These are phyloP conservation scores for Monascus purpureus DNA, from an alignment of 495 filamentous ascomycete genomes.

Conservation along the genomic window DNA sequence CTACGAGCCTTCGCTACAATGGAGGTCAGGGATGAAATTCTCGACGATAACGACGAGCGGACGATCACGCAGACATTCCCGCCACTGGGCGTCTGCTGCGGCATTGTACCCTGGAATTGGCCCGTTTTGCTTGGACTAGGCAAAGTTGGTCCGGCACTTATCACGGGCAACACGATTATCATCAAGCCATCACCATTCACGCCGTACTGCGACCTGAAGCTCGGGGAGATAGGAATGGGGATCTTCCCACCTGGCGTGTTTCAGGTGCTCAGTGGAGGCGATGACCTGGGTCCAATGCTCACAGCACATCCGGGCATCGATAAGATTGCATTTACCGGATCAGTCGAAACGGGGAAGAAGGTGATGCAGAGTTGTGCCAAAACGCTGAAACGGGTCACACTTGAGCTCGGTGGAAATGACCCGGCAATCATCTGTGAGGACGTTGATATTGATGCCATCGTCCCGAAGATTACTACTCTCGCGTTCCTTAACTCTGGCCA, in stretches of 20 bases:
- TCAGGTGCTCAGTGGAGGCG: constrained; percentile 52
- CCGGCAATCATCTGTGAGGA: constrained; percentile 50
- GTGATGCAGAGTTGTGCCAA: constrained; percentile 46
- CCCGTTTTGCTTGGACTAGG: no score
- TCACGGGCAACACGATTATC: no score
- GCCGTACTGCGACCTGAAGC: no score
- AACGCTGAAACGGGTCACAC: constrained; percentile 46
- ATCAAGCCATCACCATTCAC: no score
- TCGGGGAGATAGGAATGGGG: constrained; percentile 43
- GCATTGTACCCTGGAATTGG: no score
- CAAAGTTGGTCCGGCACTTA: no score
- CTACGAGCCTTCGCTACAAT: no score
- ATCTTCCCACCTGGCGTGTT: constrained; percentile 54
- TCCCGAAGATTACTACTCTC: constrained; percentile 19
- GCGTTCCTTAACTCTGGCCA: constrained; percentile 41
- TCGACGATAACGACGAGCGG: no score
- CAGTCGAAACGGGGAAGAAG: constrained; percentile 46
- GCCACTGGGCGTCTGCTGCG: no score
- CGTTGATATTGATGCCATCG: constrained; percentile 46
- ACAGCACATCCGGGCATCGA: constrained; percentile 44
- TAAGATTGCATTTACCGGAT: constrained; percentile 66
- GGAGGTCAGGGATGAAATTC: no score
- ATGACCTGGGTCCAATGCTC: constrained; percentile 46
- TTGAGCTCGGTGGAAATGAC: constrained; percentile 57
- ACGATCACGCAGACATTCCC: no score